A percentile compares a stretch with the other conserved stretches of the same genome.
phyloP scores from a whole-genome alignment of 78 protist genomes.

The Blattamonas nauphoetae region DNA sequence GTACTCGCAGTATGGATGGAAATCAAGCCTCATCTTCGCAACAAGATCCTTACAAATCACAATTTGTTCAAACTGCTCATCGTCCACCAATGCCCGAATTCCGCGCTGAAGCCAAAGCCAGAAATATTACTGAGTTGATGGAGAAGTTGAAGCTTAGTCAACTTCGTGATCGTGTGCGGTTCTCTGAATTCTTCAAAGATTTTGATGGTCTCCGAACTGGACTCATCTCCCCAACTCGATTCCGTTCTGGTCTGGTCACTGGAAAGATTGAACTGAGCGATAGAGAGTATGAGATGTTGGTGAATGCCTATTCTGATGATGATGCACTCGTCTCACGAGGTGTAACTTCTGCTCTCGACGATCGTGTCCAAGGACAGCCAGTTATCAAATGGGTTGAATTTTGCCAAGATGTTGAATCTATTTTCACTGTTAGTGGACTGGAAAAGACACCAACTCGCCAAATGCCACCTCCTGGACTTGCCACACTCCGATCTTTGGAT shows the following conservation, averaged over 20 bases:
- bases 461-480: background rate
- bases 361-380: background rate
- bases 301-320: background rate
- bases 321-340: background rate
- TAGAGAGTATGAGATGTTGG: background rate
- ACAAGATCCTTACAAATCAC: background rate
- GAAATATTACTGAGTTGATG: background rate
- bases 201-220: background rate
- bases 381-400: background rate
- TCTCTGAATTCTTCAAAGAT: background rate
- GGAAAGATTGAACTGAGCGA: background rate
- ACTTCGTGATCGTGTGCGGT: background rate
- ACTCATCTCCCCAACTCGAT: background rate
- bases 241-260: background rate
- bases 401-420: background rate
- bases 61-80: background rate
- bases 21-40: background rate
- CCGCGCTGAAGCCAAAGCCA: background rate
- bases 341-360: background rate
- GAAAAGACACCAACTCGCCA: background rate
- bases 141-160: background rate
- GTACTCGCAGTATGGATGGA: background rate
- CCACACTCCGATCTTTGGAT: background rate
- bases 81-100: background rate
- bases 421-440: background rate